Percentiles rank a stretch among this genome's conserved stretches.
Conservation (phyloP, 1,284 basidiomycete species). For the Cutaneotrichosporon sp. region DNA sequence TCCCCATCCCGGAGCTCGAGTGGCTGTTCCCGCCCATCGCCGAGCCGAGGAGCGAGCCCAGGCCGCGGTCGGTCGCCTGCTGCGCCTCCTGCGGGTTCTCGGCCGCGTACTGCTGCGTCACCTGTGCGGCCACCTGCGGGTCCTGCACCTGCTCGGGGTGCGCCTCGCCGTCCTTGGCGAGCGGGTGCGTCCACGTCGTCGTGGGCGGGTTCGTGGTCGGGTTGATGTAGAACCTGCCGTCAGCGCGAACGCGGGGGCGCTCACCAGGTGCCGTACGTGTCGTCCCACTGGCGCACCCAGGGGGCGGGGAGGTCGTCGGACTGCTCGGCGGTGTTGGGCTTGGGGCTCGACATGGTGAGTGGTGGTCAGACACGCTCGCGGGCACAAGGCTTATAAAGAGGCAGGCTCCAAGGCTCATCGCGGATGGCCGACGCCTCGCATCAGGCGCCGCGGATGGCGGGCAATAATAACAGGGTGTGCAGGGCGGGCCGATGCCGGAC, state of each 20-base stretch:
- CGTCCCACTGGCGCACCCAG: constrained; percentile 40
- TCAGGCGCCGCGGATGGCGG: not conserved
- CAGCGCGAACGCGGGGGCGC: too few relatives aligned
- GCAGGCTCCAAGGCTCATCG: not conserved
- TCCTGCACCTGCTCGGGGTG: constrained; percentile 39
- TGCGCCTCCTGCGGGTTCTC: constrained; percentile 1
- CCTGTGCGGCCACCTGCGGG: constrained; percentile 16
- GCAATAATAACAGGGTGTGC: not conserved
- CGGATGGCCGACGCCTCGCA: not conserved
- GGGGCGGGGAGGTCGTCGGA: constrained; percentile 21
- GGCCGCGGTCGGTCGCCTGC: constrained; percentile 18
- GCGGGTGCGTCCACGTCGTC: constrained; percentile 43
- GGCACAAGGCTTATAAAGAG: too few relatives aligned
- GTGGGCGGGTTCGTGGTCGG: constrained; percentile 41
- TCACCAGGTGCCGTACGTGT: constrained; percentile 35
- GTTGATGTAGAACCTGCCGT: constrained; percentile 37
- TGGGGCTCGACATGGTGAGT: not conserved
- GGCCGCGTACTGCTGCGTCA: constrained; percentile 10
- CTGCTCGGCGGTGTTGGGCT: constrained; percentile 6
- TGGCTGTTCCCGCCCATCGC: not conserved
- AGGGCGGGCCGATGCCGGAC: not conserved
- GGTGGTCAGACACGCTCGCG: not conserved
- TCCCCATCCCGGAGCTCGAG: constrained; percentile 7
- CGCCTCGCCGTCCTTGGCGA: constrained; percentile 29
- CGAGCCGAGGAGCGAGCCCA: constrained; percentile 15